These are phyloP conservation scores for Pleurotus cornucopiae DNA, from an alignment of 768 basidiomycete genomes.

Conservation along the genomic window DNA sequence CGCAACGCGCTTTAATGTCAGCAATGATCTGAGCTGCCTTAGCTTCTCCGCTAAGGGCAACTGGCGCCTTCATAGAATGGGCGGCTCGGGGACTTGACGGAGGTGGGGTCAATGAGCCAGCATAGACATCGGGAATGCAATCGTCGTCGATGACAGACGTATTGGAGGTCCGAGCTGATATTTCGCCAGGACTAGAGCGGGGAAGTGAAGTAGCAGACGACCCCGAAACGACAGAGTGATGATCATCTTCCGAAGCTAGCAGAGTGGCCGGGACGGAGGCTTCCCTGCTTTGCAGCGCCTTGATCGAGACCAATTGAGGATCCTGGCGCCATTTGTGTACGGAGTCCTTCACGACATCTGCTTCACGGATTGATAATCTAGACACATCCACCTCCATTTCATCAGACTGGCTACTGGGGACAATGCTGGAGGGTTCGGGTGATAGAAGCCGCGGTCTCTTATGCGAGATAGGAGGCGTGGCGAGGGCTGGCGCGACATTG, in stretches of 20 bases:
- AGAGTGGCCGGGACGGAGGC: slow-evolving; percentile 12
- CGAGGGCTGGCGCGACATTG: slow-evolving; percentile 8
- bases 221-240: slow-evolving; percentile 11
- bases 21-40: slow-evolving; percentile 61
- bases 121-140: not conserved
- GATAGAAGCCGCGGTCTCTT: slow-evolving; percentile 37
- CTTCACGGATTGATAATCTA: slow-evolving; percentile 18
- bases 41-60: slow-evolving; percentile 28
- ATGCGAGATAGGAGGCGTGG: slow-evolving; percentile 11
- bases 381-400: slow-evolving; percentile 50
- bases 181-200: not conserved
- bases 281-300: not conserved
- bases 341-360: slow-evolving; percentile 25
- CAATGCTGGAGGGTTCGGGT: slow-evolving; percentile 25
- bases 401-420: slow-evolving; percentile 67
- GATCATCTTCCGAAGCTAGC: slow-evolving; percentile 16
- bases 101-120: not conserved
- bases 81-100: not conserved
- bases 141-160: not conserved
- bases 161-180: not conserved
- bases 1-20: slow-evolving; percentile 46
- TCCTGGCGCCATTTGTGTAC: slow-evolving; percentile 41
- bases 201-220: slow-evolving; percentile 16
- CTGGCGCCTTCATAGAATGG: slow-evolving; percentile 17
- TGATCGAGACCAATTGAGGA: not conserved